Conservation (phyloP, 2,329 filamentous ascomycete species). For the Beauveria pseudobassiana region DNA sequence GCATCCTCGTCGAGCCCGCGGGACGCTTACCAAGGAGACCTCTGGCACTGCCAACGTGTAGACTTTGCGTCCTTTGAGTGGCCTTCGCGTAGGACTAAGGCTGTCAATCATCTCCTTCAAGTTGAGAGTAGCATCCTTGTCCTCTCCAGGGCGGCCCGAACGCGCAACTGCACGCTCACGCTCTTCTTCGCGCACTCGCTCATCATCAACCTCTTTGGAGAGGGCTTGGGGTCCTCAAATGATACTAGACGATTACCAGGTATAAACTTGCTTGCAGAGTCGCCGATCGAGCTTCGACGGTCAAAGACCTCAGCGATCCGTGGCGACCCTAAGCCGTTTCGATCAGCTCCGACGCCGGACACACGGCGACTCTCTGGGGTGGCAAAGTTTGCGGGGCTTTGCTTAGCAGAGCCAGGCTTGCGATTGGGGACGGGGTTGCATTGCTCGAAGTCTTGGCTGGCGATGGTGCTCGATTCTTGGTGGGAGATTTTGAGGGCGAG, state of each 20-base stretch:
- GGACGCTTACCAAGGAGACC: conserved; percentile 70
- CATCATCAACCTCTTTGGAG: conserved; percentile 55
- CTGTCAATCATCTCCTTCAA: conserved; percentile 72
- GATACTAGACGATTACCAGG: conserved; percentile 45
- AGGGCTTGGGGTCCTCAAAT: conserved; percentile 58
- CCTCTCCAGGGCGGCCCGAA: conserved; percentile 41
- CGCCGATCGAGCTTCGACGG: conserved; percentile 62
- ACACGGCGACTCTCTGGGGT: conserved; percentile 40
- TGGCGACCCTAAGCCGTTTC: conserved; percentile 66
- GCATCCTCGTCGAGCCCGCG: conserved; percentile 55
- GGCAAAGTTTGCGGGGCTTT: not conserved
- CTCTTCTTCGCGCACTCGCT: conserved; percentile 50
- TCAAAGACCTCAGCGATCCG: conserved; percentile 65
- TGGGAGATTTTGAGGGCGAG: not conserved
- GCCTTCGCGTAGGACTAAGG: conserved; percentile 67
- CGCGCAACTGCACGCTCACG: conserved; percentile 52
- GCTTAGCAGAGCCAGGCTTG: not conserved
- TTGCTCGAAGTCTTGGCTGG: not conserved
- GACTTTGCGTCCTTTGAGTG: conserved; percentile 63
- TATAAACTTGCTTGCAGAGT: conserved; percentile 56
- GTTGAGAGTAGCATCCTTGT: conserved; percentile 57
- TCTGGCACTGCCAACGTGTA: conserved; percentile 66
- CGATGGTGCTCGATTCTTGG: not conserved
- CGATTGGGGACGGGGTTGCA: not conserved
- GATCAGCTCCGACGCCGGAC: conserved; percentile 63